Conservation (phyloP, 345 rosid genomes). For the Pugionium dolabratum region DNA sequence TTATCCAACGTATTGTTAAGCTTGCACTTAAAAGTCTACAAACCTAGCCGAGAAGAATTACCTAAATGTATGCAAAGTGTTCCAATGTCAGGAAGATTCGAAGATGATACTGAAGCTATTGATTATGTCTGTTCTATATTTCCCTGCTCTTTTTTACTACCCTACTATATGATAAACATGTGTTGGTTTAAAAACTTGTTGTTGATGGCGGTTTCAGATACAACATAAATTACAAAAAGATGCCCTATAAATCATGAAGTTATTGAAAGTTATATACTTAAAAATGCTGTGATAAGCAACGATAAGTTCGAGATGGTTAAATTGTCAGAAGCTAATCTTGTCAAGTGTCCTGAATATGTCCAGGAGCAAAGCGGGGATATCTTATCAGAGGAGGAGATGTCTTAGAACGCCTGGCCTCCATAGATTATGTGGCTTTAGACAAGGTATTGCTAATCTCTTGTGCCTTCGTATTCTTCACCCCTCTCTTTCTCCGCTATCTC, state of each 20-base stretch:
- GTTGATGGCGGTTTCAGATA: constrained; percentile 4
- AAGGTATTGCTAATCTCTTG: constrained; percentile 53
- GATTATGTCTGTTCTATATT: too few relatives aligned
- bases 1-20: constrained; percentile 30
- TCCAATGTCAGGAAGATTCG: constrained; percentile 1
- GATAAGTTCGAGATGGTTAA: constrained; percentile 2
- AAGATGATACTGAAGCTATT: constrained; percentile 3
- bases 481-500: constrained; percentile 15
- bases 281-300: not conserved
- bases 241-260: constrained; percentile 5
- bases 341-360: constrained; percentile 28
- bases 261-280: not conserved
- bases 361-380: constrained; percentile 95
- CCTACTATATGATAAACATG: constrained; percentile 1
- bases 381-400: constrained; percentile 97
- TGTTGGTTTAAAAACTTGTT: not conserved
- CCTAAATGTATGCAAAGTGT: constrained; percentile 1
- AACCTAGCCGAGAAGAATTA: constrained; percentile 22
- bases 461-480: constrained; percentile 9
- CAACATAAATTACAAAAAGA: constrained; percentile 2
- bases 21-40: constrained; percentile 1
- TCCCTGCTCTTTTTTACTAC: constrained; percentile 15
- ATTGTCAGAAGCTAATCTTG: constrained; percentile 19
- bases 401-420: constrained; percentile 80
- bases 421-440: constrained; percentile 77